Evolutionary conservation across 352 stramenopile genomes (phyloP), one percentile per base, ranked within the genome.

Genomic region (Globisporangium abappressorium): DNA sequence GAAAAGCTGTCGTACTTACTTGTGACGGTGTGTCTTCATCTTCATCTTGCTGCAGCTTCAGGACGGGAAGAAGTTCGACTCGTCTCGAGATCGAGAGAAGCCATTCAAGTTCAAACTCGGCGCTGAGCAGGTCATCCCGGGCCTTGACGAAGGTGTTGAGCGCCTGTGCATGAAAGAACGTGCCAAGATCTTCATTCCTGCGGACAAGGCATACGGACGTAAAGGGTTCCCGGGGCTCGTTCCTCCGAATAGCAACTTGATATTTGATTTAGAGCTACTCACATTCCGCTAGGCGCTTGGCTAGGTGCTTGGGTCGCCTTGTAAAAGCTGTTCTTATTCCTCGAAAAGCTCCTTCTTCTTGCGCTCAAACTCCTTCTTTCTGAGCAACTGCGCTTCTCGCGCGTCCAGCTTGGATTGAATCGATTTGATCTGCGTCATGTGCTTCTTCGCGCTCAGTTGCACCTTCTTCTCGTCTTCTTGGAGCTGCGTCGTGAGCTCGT

Each of bases 241-340:
- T 41, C 92, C 93, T 2, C 91, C 92, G 43, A 97, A 98, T 76
- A 97, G 91, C 28, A 92, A 96, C 71, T 76, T 98, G 28, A 86
- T 95, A 28, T 98, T 98, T 69, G 94, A 98, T 70, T 83, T 98
- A 14, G 93, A 98, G 67, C 72, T 98, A 20, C 71, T 98, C 33
- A 89, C 89, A 61, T 95, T 94, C 66, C 83, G 86, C 70, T 92
- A 67, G 64, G 18, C 9, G 6, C 43, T 57, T 43, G 15, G 12
- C 9, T 41, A 46, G 55, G 55, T 11, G 3, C 12, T n/a, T 34
- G 15, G 15, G 7, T 46, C 12, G 55, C 20, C 20, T 71, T 54
- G 36, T 12, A 51, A 51, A 49, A 49, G 12, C 30, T 59, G 5
- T 57, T 43, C 36, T 18, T 26, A 34, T 34, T 61, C 30, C 7